A percentile compares a stretch with the other conserved stretches of the same genome.
phyloP scores from a whole-genome alignment of 768 basidiomycete species.

The Tubosaeta brunneosetosa region DNA sequence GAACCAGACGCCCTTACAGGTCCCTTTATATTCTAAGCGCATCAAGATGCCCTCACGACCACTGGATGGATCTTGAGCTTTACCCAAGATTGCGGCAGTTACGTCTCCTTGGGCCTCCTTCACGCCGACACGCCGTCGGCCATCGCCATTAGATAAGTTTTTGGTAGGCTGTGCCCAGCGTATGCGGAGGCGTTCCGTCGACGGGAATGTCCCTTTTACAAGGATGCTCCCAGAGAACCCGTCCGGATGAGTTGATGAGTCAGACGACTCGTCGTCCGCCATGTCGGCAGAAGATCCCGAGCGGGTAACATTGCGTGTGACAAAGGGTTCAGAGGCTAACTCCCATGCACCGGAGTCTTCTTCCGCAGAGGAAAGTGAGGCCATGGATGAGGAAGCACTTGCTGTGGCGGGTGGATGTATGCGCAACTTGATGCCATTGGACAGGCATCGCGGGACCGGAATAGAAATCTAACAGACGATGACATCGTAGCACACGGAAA shows the following conservation, averaged over 20 bases:
- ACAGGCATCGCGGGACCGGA: constrained; percentile 72
- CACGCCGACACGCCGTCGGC: constrained; percentile 65
- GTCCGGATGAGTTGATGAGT: constrained; percentile 51
- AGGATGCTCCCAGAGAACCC: constrained; percentile 56
- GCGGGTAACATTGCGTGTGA: constrained; percentile 54
- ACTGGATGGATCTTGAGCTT: constrained; percentile 34
- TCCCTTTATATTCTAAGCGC: constrained; percentile 65
- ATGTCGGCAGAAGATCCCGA: constrained; percentile 62
- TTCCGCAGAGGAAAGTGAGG: constrained; percentile 72
- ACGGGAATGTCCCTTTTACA: constrained; percentile 75
- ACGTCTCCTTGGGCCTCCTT: constrained; percentile 65
- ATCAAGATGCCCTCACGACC: constrained; percentile 53
- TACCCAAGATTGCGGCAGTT: constrained; percentile 55
- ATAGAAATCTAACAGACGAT: constrained; percentile 55
- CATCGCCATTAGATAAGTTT: constrained; percentile 43
- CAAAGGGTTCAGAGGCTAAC: constrained; percentile 70
- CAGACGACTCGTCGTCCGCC: constrained; percentile 80
- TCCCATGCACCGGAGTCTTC: constrained; percentile 70
- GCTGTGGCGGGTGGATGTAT: constrained; percentile 61
- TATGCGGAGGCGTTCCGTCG: constrained; percentile 68
- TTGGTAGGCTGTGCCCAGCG: constrained; percentile 71
- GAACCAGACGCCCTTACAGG: constrained; percentile 76
- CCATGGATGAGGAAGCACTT: constrained; percentile 54
- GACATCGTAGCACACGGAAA: constrained; percentile 3
- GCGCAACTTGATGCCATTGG: constrained; percentile 68